Evolutionary conservation across 2,329 filamentous ascomycete genomes (phyloP).

Genomic region (Ophiostoma tasmaniense): DNA sequence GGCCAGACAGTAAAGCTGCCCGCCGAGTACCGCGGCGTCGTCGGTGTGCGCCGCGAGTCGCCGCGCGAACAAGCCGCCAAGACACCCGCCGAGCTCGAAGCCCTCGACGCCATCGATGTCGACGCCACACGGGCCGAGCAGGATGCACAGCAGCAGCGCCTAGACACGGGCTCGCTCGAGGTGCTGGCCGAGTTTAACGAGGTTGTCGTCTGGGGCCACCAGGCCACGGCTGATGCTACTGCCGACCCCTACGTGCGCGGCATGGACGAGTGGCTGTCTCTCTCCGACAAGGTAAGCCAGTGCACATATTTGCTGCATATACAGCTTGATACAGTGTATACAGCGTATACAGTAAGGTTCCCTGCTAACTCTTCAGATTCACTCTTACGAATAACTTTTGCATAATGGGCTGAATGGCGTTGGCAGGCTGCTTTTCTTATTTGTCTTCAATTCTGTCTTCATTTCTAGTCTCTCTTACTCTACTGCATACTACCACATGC

Average conservation of each 20-base stretch:
- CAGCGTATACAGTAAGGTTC: neutral
- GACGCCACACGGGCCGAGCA: slow-evolving; percentile 38
- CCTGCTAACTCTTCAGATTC: slow-evolving; percentile 7
- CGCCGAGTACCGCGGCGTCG: slow-evolving; percentile 58
- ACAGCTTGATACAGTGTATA: neutral
- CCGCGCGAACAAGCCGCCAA: slow-evolving; percentile 27
- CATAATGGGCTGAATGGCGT: slow-evolving; percentile 4
- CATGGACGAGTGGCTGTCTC: slow-evolving; percentile 70
- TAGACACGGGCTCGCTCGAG: slow-evolving; percentile 50
- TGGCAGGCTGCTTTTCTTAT: neutral
- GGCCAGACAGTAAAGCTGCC: slow-evolving; percentile 61
- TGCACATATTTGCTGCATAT: neutral
- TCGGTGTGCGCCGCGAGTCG: slow-evolving; percentile 38
- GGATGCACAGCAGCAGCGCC: slow-evolving; percentile 21
- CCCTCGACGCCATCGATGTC: slow-evolving; percentile 22
- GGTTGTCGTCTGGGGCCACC: slow-evolving; percentile 79
- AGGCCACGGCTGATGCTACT: slow-evolving; percentile 50
- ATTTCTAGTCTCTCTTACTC: neutral
- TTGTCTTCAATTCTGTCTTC: neutral
- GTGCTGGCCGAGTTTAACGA: slow-evolving; percentile 62
- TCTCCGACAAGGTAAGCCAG: slow-evolving; percentile 43
- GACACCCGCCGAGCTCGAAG: slow-evolving; percentile 10
- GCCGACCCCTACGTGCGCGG: slow-evolving; percentile 65
- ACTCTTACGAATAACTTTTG: slow-evolving; percentile 9
- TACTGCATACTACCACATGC: neutral